Evolutionary conservation across 192 early-diverging fungal species (phyloP), one percentile per base, ranked within the genome.

Genomic region (Coemansia sp.): DNA sequence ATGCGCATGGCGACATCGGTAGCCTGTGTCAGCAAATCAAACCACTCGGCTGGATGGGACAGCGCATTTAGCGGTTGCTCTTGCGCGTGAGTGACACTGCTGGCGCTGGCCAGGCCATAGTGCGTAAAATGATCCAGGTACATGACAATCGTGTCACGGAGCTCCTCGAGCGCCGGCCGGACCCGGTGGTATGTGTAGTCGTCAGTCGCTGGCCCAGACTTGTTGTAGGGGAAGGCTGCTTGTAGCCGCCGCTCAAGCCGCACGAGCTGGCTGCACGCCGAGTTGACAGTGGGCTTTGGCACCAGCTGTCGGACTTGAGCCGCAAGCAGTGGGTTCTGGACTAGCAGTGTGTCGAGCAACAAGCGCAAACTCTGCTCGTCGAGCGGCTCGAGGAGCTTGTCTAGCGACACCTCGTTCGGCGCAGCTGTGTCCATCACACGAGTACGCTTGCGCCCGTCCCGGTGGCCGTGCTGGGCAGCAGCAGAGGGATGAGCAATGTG

Each of bases 171-270:
- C 8, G 84, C 80, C 44, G 90, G 87, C 65, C 87, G 84, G 45
- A 97, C 93, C 61, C 97, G 85, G 73, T 92, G 89, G 79, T 89
- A 97, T 6, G 93, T 87, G 78, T 99, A 99, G 76, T 94, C 92
- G 75, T 96, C 94, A 29, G 84, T 79, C 1, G 75, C 68, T 20
- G 87, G 86, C 15, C 95, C 95, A 45, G 85, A 84, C 68, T 91
- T 89, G 61, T 86, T 91, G 84, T 97, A 99, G 0, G 95, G 95
- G 75, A 95, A 96, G 3, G 89, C 85, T 3, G 88, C 89, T 59
- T 85, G 75, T 53, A 98, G 74, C 34, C 85, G 83, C 67, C 89
- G 89, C 66, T 95, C 88, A 18, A 92, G 81, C 7, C 84, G 82
- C 61, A 68, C 72, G 18, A 99, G 85, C 30, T 89, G 84, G 38